Base-by-base conservation (phyloP, 2,329 filamentous ascomycete genomes). In the Aspergillus sclerotialis region DNA sequence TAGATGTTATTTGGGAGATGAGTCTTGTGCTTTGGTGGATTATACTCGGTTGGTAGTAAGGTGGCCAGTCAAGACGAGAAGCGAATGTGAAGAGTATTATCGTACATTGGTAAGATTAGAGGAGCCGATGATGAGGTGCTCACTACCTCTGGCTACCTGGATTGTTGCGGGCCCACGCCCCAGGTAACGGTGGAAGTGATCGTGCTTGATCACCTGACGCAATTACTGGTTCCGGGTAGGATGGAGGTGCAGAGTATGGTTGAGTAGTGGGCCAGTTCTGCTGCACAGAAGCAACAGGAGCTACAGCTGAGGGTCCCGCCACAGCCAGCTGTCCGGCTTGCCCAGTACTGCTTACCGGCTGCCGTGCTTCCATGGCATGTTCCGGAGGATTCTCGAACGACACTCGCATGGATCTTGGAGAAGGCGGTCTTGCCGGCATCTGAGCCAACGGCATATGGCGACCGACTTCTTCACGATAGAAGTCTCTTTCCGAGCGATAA, bases 401-500 rank as follows among this genome's bases (percentile, higher is more conserved):
- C n/a, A n/a, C n/a, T n/a, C n/a, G n/a, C n/a, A n/a, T n/a, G n/a
- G n/a, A n/a, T 10, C 40, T 44, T n/a, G 60, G 60, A 2, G 60
- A 60, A 4, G 52, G 24, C 0, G 58, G 57, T 21, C 60, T 46
- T 11, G 55, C 35, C 10, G 55, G 49, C 8, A 59, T 33, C 37
- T 58, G 45, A 17, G 39, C 45, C 8, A 47, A 14, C 13, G 53
- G 47, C 8, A 49, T 37, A 14, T 53, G 41, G 15, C 54, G 54
- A 32, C 46, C 39, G 15, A 55, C 37, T 7, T 53, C 38, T 5
- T 64, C 60, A 8, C 60, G 57, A 40, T 57, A 65, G 40, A 58
- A 64, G 36, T 66, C 53, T 21, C 62, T 51, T 33, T 66, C 63
- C 1, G 52, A 49, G 12, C 53, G 60, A 37, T 66, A 66, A 37